Conservation (phyloP, 176 grass and related monocot species). For the Typha latifolia region DNA sequence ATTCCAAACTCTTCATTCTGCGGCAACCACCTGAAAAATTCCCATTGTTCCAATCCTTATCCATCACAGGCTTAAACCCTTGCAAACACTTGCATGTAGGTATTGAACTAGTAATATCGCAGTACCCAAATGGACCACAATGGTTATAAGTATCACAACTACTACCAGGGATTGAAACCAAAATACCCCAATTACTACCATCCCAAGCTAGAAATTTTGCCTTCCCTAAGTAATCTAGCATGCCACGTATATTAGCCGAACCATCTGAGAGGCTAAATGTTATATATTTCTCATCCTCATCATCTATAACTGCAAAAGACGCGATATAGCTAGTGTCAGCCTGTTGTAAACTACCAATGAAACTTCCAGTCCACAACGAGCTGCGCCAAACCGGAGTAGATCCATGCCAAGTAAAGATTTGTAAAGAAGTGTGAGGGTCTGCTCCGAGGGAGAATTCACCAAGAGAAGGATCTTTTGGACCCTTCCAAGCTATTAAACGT, state of each 20-base stretch:
- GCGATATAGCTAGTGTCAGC: neutral
- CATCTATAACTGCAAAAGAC: neutral
- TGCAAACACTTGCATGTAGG: constrained; percentile 43
- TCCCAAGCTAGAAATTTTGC: constrained; percentile 4
- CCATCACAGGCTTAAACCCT: constrained; percentile 27
- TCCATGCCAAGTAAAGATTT: no score
- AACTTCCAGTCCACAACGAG: neutral
- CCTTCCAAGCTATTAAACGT: neutral
- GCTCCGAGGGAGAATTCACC: constrained; percentile 5
- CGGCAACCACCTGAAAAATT: constrained; percentile 26
- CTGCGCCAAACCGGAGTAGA: no score
- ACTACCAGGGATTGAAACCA: neutral
- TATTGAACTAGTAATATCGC: constrained; percentile 16
- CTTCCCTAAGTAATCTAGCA: constrained; percentile 21
- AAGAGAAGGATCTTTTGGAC: neutral
- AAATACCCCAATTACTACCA: neutral
- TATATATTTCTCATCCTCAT: neutral
- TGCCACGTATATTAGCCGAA: constrained; percentile 8
- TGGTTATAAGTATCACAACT: constrained; percentile 7
- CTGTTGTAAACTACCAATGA: neutral
- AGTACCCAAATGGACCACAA: constrained; percentile 38
- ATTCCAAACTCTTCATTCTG: constrained; percentile 8
- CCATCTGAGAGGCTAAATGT: constrained; percentile 10
- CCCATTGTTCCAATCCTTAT: neutral
- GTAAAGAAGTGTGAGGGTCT: no score